Evolutionary conservation across 1,284 basidiomycete species (phyloP).

Genomic region (Malassezia sympodialis): DNA sequence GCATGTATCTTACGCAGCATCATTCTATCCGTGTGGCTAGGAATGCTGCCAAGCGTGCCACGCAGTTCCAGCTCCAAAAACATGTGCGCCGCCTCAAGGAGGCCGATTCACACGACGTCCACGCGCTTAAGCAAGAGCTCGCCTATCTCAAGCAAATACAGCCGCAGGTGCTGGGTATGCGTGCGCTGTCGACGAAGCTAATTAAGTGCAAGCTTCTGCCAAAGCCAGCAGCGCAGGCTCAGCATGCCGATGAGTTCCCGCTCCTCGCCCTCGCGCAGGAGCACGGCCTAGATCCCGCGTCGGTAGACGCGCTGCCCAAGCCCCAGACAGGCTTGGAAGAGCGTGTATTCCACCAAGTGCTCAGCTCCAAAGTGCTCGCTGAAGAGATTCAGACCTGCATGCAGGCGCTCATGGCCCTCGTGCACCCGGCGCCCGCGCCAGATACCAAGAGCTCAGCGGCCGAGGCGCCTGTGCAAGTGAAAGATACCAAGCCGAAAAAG

Average conservation of each 20-base stretch:
- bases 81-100: slow-evolving; percentile 14
- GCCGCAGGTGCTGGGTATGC: neutral
- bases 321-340: neutral
- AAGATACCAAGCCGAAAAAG: neutral
- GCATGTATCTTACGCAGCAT: slow-evolving; percentile 2
- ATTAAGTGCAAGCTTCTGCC: slow-evolving; percentile 10
- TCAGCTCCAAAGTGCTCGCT: slow-evolving; percentile 14
- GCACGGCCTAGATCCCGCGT: neutral
- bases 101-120: neutral
- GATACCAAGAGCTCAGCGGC: neutral
- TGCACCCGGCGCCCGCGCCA: neutral
- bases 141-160: slow-evolving; percentile 2
- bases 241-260: neutral
- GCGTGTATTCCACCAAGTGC: slow-evolving; percentile 11
- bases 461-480: neutral
- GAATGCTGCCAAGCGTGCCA: slow-evolving; percentile 7
- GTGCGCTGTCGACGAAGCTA: slow-evolving; percentile 11
- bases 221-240: neutral
- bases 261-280: neutral
- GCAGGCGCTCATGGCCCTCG: neutral
- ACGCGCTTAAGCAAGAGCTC: slow-evolving; percentile 6
- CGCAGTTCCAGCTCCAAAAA: slow-evolving; percentile 10
- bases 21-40: slow-evolving; percentile 7
- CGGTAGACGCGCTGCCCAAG: neutral
- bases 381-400: slow-evolving; percentile 3